These are phyloP conservation scores for Puccinia sorghi DNA, from an alignment of 1,284 basidiomycete species.

Conservation along the genomic window DNA sequence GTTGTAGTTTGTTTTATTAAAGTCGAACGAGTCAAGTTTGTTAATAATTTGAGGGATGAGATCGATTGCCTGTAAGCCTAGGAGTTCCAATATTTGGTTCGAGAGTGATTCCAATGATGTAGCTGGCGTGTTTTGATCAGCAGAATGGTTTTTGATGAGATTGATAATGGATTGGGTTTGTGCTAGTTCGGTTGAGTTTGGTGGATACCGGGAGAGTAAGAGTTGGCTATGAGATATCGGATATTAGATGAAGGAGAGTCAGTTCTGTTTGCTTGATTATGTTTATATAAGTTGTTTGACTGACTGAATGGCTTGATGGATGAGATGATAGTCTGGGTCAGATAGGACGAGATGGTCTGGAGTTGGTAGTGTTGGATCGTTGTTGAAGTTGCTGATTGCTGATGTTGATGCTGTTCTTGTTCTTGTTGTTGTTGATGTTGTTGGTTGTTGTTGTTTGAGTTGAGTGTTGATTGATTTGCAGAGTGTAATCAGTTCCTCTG, in stretches of 20 bases:
- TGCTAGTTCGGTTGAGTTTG: background rate
- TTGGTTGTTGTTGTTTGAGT: too few relatives aligned
- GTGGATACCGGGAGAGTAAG: background rate
- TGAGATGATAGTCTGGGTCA: background rate
- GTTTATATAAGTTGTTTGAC: background rate
- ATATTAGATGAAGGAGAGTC: too few relatives aligned
- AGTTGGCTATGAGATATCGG: background rate
- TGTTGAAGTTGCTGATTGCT: background rate
- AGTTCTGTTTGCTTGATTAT: too few relatives aligned
- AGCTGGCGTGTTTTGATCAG: background rate
- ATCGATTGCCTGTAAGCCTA: slow-evolving; percentile 1
- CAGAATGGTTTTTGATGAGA: background rate
- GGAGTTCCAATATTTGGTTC: background rate
- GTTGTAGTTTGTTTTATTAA: background rate
- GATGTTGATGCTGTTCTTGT: too few relatives aligned
- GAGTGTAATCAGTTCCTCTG: too few relatives aligned
- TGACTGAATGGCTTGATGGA: background rate
- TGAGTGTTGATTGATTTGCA: too few relatives aligned
- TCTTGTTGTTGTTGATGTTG: too few relatives aligned
- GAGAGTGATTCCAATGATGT: background rate
- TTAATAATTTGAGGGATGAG: background rate
- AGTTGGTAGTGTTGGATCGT: background rate
- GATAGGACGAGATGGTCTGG: slow-evolving; percentile 22
- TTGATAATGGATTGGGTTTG: background rate
- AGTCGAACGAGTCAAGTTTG: background rate